A percentile compares a stretch with the other conserved stretches of the same genome.
These are phyloP conservation scores for Tricholoma bakamatsutake DNA, from an alignment of 768 basidiomycete genomes.

Conservation along the genomic window DNA sequence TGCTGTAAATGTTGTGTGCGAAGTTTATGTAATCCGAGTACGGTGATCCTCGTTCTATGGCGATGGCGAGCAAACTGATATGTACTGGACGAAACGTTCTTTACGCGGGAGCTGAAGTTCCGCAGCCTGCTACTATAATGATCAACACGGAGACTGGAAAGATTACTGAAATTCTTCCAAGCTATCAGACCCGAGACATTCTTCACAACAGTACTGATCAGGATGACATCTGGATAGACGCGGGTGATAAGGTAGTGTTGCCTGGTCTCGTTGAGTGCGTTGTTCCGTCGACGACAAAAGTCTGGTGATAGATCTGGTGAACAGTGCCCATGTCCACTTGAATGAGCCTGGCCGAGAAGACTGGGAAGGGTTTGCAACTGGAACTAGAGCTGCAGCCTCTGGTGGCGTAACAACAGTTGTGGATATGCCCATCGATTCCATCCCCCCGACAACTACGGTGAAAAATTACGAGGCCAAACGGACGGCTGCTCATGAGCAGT, in stretches of 20 bases:
- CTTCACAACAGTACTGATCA: conserved; percentile 6
- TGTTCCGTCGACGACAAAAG: conserved; percentile 5
- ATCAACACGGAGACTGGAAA: conserved; percentile 53
- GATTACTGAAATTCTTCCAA: conserved; percentile 43
- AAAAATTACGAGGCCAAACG: conserved; percentile 68
- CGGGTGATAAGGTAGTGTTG: conserved; percentile 52
- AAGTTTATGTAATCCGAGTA: no score
- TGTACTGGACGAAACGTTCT: conserved; percentile 55
- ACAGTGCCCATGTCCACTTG: conserved; percentile 85
- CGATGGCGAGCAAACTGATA: not conserved
- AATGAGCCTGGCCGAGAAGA: conserved; percentile 91
- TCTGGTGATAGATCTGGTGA: conserved; percentile 3
- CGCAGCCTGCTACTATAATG: conserved; percentile 61
- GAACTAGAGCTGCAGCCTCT: conserved; percentile 84
- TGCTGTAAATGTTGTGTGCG: no score
- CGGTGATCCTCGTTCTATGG: no score
- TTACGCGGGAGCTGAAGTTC: conserved; percentile 41
- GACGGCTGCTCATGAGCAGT: conserved; percentile 63
- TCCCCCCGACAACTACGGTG: conserved; percentile 91
- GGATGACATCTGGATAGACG: conserved; percentile 44
- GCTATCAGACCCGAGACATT: conserved; percentile 19
- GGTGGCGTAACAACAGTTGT: conserved; percentile 95
- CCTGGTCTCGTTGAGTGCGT: conserved; percentile 81
- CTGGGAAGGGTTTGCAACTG: conserved; percentile 93
- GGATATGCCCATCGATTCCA: conserved; percentile 98